Evolutionary conservation across 805 yeast species (phyloP), one percentile per base, ranked within the genome.

Genomic region (Brettanomyces nanus): DNA sequence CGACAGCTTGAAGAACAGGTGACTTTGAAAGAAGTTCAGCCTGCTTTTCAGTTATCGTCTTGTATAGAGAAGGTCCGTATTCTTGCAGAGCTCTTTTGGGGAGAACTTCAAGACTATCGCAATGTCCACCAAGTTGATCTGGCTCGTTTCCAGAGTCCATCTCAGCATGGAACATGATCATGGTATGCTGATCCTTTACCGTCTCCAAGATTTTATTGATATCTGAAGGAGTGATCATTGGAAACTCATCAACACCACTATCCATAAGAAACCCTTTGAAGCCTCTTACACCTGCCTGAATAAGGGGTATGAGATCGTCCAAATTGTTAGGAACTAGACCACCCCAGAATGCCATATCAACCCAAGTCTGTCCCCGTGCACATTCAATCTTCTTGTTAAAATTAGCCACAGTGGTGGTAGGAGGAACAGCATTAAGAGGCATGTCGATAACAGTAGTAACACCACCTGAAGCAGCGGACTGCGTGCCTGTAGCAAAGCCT

Each of bases 361-460:
- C 92, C 94, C 95, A 89, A 41, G 85, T 72, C 59, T 89, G 82
- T 38, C 77, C 81, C 44, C 66, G 59, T 1, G 96, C 94, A 1
- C 96, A 95, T 15, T 70, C 65, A 43, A 86, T 66, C 56, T 89
- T 89, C 45, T 73, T 62, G 44, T 82, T 68, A 54, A 89, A 75
- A 58, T 89, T 85, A 40, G 71, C 74, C 11, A 89, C 63, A 1
- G 82, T 85, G 1, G 97, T 90, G 0, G 97, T 89, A 22, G 97
- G 97, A 0, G 97, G 97, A 33, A 89, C 79, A 3, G 96, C 95
- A 59, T 89, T 89, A 54, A 89, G 65, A 0, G 97, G 97, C 97
- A 89, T 89, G 57, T 89, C 97, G 15, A 89, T 73, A 15, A 89
- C 94, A 0, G 96, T 87, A 19, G 97, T 89, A 35, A 89, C 97